A percentile compares a stretch with the other conserved stretches of the same genome.
Evolutionary conservation across 176 grass and related monocot species (phyloP).

Genomic region (Carex scoparia): DNA sequence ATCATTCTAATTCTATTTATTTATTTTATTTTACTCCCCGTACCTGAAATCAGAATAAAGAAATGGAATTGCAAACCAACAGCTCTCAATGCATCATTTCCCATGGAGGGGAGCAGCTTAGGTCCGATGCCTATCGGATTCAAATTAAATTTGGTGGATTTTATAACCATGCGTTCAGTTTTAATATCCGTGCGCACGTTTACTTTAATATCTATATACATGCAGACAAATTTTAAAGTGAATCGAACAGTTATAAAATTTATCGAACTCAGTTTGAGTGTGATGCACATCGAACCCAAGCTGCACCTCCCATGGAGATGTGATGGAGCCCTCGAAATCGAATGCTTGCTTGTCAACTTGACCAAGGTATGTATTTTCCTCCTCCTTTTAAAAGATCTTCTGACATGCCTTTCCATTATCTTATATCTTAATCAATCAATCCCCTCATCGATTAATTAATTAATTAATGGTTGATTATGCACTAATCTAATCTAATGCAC

Average conservation of each 20-base stretch:
- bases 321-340: neutral
- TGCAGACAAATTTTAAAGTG: too few relatives aligned
- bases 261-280: too few relatives aligned
- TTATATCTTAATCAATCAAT: neutral
- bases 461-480: neutral
- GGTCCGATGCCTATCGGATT: too few relatives aligned
- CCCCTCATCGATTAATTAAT: neutral
- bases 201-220: too few relatives aligned
- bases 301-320: too few relatives aligned
- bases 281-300: too few relatives aligned
- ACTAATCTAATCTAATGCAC: neutral
- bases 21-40: neutral
- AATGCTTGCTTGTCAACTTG: conserved; percentile 14
- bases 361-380: conserved; percentile 14
- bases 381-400: conserved; percentile 10
- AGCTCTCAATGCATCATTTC: neutral
- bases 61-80: neutral
- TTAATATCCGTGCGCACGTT: too few relatives aligned
- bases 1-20: too few relatives aligned
- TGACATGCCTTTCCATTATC: conserved; percentile 10
- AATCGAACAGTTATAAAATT: too few relatives aligned
- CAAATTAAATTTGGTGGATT: too few relatives aligned
- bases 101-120: neutral
- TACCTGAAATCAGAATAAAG: neutral
- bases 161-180: too few relatives aligned